Base-by-base conservation (phyloP, 306 rosid genomes). In the Senna tora region DNA sequence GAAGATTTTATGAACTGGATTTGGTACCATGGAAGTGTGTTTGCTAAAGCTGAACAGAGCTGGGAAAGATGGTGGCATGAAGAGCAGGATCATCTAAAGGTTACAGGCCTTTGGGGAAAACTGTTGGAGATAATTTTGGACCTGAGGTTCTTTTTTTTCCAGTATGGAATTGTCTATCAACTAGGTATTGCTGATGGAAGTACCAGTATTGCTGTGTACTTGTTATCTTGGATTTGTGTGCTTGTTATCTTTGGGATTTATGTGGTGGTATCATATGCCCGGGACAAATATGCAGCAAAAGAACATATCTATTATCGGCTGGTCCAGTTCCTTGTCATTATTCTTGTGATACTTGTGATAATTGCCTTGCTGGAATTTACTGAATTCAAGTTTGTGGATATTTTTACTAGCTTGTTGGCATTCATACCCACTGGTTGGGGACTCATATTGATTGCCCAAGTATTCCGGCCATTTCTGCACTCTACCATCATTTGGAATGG, bases 401-500 rank as follows among this genome's bases (percentile, higher is more conserved):
- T 83, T 61, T 66, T 83, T 30, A 83, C 86, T 19, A 83, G 86
- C 71, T 17, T 79, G 70, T 59, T 83, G 81, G 86, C 86, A 60
- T 83, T 83, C 81, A 36, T 83, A 60, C 86, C 86, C 76, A 83
- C 86, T 0, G 86, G 86, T 19, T 83, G 86, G 86, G 86, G 86
- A 72, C 75, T 83, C 49, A 36, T 83, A 78, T 72, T 55, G 49
- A 83, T 83, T 59, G 86, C 81, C 67, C 86, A 83, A 72, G 86
- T 79, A 53, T 78, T 83, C 47, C 57, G 81, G 34, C 79, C 84
- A 54, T 75, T 79, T 56, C 77, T 79, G 76, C 73, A 75, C 64
- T 60, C 81, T 46, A 71, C 73, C 20, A 75, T 83, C 52, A 43
- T 83, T 79, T 83, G 86, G 86, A 38, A 62, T 61, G 83, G 78